Base-by-base conservation (phyloP, 108 stramenopile species). In the Discostella pseudostelligera region DNA sequence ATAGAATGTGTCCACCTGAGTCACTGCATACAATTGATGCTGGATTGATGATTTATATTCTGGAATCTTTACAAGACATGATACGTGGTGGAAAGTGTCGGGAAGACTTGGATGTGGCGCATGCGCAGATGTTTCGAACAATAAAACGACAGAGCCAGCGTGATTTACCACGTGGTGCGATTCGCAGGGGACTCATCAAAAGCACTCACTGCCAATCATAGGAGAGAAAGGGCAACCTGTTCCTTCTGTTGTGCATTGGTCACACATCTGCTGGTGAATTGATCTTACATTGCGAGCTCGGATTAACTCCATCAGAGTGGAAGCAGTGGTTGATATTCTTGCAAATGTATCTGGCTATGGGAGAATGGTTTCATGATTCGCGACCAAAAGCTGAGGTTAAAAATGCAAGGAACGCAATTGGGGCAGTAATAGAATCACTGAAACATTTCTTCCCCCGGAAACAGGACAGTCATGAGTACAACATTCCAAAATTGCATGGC, bases 291-390 rank as follows among this genome's bases (percentile, higher is more conserved):
- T 35, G n/a, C 24, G 16, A 11, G 28, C 16, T 55, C 14, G 26
- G 35, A 35, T 6, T 55, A 12, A 17, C 2, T n/a, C n/a, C 14
- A 29, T 13, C 14, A 13, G 35, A 35, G 14, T 55, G 49, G 49
- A 20, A 50, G 25, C 49, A 50, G 12, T 50, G 7, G 24, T 25
- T 50, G 28, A 2, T 26, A n/a, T 55, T 32, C 32, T 35, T 55
- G 28, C 24, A 55, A 26, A 22, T 55, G 26, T 55, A 55, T 55
- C 54, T 55, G 29, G 29, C 54, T 17, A 55, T 55, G 54, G 54
- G 26, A 5, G 32, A 55, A 17, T 55, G 54, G 54, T 55, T 55
- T 35, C 29, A 55, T 35, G 54, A 36, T 35, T 16, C 54, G 1
- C 29, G 14, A 5, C 4, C 28, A n/a, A 32, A 56, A 20, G 20